Evolutionary conservation across 371 early-diverging fungal genomes (phyloP).

Genomic region (Mortierella sp.): DNA sequence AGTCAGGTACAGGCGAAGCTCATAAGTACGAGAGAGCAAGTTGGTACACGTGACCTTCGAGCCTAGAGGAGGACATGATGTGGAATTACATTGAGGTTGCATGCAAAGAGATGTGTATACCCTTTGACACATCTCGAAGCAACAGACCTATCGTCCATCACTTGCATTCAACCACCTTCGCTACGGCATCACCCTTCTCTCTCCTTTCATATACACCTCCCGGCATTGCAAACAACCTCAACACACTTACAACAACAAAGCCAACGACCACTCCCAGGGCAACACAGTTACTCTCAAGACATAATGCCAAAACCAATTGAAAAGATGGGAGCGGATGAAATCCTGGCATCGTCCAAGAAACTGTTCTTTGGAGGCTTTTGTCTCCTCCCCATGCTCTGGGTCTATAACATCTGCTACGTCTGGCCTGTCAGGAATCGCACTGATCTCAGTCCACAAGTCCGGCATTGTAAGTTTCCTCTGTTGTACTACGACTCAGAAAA

Average conservation of each 20-base stretch:
- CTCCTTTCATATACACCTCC: neutral
- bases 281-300: conserved; percentile 55
- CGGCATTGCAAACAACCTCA: neutral
- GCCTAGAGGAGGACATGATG: neutral
- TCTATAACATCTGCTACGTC: conserved; percentile 71
- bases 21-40: too few species aligned
- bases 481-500: neutral
- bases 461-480: conserved; percentile 61
- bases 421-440: conserved; percentile 60
- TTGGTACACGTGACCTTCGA: neutral
- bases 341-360: conserved; percentile 67
- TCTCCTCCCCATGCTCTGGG: conserved; percentile 73
- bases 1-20: conserved; percentile 6
- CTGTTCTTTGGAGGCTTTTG: conserved; percentile 74
- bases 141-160: neutral
- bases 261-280: neutral
- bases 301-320: conserved; percentile 67
- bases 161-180: neutral
- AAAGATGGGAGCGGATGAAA: conserved; percentile 67
- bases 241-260: neutral
- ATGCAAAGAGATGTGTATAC: neutral
- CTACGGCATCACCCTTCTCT: neutral
- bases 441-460: conserved; percentile 63
- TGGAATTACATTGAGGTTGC: neutral
- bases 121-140: neutral